These are phyloP conservation scores for Peronospora farinosa DNA, from an alignment of 352 stramenopile genomes.

Conservation along the genomic window DNA sequence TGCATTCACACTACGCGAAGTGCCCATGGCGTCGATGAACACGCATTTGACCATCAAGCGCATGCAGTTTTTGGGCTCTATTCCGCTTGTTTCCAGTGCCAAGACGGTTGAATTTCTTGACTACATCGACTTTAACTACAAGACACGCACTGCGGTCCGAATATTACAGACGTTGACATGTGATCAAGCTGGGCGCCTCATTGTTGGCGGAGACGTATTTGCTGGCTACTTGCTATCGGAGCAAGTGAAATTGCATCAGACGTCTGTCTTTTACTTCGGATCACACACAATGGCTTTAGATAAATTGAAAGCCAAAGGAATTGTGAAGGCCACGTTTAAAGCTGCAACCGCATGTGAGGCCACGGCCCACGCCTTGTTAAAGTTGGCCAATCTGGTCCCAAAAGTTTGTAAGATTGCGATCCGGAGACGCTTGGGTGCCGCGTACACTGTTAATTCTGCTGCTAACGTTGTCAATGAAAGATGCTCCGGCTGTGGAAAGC, in stretches of 20 bases:
- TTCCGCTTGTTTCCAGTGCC: constrained; percentile 25
- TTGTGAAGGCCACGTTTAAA: constrained; percentile 23
- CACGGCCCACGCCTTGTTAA: constrained; percentile 21
- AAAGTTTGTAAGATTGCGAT: constrained; percentile 31
- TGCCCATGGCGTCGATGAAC: constrained; percentile 13
- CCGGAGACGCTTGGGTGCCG: constrained; percentile 25
- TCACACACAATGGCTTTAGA: constrained; percentile 4
- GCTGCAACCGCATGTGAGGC: constrained; percentile 15
- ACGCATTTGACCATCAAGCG: constrained; percentile 28
- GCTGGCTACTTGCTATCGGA: constrained; percentile 26
- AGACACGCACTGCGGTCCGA: constrained; percentile 21
- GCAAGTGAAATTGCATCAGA: constrained; percentile 20
- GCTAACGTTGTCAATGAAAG: constrained; percentile 15
- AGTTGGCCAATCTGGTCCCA: constrained; percentile 28
- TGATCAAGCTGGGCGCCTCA: constrained; percentile 21
- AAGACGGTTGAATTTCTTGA: constrained; percentile 34
- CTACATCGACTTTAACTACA: constrained; percentile 25
- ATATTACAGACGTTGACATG: constrained; percentile 22
- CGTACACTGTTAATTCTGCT: constrained; percentile 13
- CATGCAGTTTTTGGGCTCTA: constrained; percentile 22
- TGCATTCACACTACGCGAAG: constrained; percentile 28
- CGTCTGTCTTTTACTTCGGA: constrained; percentile 34
- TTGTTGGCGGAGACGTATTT: constrained; percentile 22
- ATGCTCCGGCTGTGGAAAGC: constrained; percentile 29
- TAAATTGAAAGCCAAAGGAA: constrained; percentile 9